Evolutionary conservation across 2,329 filamentous ascomycete species (phyloP).

Genomic region (Cladorrhinum sp.): DNA sequence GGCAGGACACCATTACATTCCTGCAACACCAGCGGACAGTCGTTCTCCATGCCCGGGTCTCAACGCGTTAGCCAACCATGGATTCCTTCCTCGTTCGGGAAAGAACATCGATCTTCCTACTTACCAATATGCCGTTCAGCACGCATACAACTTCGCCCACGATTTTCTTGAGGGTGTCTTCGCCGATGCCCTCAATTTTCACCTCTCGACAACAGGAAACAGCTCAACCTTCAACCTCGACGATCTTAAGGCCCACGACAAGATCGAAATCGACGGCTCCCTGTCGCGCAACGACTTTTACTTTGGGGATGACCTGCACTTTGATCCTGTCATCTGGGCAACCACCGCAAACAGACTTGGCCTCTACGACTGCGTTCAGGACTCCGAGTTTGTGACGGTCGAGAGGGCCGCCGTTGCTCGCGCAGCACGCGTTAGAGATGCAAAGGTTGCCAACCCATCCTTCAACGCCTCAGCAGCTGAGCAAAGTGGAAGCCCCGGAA

Average conservation of each 20-base stretch:
- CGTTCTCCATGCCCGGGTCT: constrained; percentile 28
- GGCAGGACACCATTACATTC: not conserved
- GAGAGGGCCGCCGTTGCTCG: constrained; percentile 22
- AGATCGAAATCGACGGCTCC: constrained; percentile 36
- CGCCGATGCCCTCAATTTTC: constrained; percentile 28
- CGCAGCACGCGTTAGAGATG: constrained; percentile 19
- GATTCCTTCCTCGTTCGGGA: constrained; percentile 28
- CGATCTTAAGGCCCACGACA: constrained; percentile 29
- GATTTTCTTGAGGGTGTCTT: constrained; percentile 25
- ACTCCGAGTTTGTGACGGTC: constrained; percentile 24
- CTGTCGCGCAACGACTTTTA: constrained; percentile 33
- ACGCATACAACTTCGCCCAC: constrained; percentile 21
- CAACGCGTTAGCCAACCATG: constrained; percentile 30
- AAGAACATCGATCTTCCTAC: constrained; percentile 21
- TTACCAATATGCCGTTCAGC: constrained; percentile 16
- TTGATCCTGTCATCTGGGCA: constrained; percentile 31
- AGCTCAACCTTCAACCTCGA: constrained; percentile 31
- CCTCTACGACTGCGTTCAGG: constrained; percentile 17
- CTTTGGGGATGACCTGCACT: constrained; percentile 33
- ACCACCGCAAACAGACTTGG: constrained; percentile 19
- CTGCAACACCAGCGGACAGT: not conserved
- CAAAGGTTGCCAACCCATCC: constrained; percentile 15
- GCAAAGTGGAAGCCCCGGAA: constrained; percentile 19
- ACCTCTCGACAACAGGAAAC: constrained; percentile 30
- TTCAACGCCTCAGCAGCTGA: constrained; percentile 19